Evolutionary conservation across 495 filamentous ascomycete species (phyloP).

Genomic region (Podospora anserina): DNA sequence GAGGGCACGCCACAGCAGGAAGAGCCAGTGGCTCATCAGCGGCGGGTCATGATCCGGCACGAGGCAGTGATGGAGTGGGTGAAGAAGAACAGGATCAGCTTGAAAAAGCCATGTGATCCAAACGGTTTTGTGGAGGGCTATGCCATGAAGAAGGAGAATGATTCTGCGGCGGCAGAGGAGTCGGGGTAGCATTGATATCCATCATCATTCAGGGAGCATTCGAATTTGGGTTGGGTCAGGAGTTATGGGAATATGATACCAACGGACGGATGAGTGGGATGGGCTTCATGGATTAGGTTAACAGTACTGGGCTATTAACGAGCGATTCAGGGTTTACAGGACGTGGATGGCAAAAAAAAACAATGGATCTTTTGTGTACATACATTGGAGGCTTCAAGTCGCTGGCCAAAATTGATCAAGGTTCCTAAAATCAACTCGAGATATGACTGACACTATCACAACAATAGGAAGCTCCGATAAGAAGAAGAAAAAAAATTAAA

Average conservation of each 20-base stretch:
- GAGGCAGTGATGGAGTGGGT: slow-evolving; percentile 55
- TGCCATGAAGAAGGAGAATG: slow-evolving; percentile 28
- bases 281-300: not conserved
- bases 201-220: not conserved
- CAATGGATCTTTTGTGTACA: not conserved
- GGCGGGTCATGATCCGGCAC: slow-evolving; percentile 52
- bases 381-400: not conserved
- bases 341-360: not conserved
- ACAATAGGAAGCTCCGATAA: too few species aligned
- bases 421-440: too few species aligned
- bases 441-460: too few species aligned
- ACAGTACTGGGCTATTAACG: not conserved
- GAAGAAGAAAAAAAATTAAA: too few species aligned
- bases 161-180: not conserved
- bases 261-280: not conserved
- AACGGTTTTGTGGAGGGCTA: slow-evolving; percentile 56
- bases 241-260: not conserved
- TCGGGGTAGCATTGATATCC: not conserved
- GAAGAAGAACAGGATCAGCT: slow-evolving; percentile 41
- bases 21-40: slow-evolving; percentile 13
- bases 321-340: not conserved
- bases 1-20: slow-evolving; percentile 2
- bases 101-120: slow-evolving; percentile 52
- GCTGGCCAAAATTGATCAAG: too few species aligned
- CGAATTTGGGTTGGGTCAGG: not conserved